These are phyloP conservation scores for Fusarium nodosum DNA, from an alignment of 2,329 filamentous ascomycete genomes.

Conservation along the genomic window DNA sequence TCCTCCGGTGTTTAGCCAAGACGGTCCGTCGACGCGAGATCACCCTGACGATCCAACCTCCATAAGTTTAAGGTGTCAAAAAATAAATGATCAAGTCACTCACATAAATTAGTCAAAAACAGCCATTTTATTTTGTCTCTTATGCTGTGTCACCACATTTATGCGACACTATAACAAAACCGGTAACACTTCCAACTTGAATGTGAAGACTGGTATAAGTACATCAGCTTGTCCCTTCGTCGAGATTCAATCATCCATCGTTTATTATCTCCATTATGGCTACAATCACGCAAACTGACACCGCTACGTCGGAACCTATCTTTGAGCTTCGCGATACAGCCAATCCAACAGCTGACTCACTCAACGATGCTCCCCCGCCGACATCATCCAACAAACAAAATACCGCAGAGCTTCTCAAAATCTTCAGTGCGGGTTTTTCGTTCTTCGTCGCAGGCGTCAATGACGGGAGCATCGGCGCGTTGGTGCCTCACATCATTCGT, in stretches of 20 bases:
- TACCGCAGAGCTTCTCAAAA: constrained; percentile 55
- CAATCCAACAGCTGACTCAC: accelerated
- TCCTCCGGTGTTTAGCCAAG: constrained; percentile 25
- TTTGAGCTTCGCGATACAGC: constrained; percentile 10
- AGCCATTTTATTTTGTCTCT: not conserved
- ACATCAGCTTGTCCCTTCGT: not conserved
- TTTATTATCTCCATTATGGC: not conserved
- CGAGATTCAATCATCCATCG: not conserved
- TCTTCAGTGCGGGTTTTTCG: constrained; percentile 69
- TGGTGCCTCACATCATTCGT: constrained; percentile 73
- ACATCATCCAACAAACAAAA: constrained; percentile 7
- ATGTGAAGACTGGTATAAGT: constrained; percentile 20
- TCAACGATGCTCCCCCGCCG: not conserved
- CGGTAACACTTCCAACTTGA: not conserved
- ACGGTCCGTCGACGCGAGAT: constrained; percentile 20
- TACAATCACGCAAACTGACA: constrained; percentile 25
- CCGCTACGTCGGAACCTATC: not conserved
- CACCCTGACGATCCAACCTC: not conserved
- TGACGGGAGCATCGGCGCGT: constrained; percentile 72
- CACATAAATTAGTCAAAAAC: accelerated
- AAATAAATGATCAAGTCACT: not conserved
- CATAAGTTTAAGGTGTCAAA: not conserved
- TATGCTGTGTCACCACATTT: not conserved
- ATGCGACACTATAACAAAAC: not conserved
- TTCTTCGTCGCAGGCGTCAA: constrained; percentile 77